Evolutionary conservation across 139 green algal species (phyloP).

Genomic region (Tetradesmus lagerheimii): DNA sequence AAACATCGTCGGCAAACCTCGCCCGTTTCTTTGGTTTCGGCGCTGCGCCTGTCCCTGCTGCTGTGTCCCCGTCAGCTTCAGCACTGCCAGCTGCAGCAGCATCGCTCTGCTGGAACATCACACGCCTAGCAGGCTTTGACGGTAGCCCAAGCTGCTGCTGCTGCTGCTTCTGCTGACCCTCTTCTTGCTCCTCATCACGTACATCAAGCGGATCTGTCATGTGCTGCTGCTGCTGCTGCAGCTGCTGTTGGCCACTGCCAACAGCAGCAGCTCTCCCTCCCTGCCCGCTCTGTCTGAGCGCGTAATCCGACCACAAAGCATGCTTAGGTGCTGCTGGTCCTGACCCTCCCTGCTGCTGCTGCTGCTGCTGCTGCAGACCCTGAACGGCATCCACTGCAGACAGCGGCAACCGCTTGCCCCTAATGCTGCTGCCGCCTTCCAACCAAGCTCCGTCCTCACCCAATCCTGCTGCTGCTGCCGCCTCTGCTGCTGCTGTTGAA

Average conservation of each 20-base stretch:
- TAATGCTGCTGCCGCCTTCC: background rate
- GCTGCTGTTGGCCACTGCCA: conserved; percentile 16
- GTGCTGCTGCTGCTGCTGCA: conserved; percentile 31
- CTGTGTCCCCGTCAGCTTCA: background rate
- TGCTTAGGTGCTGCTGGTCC: background rate
- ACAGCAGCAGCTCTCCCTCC: background rate
- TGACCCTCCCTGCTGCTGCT: background rate
- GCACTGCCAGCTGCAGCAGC: background rate
- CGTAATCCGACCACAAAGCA: conserved; percentile 21
- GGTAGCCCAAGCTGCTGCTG: conserved; percentile 5
- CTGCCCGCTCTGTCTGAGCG: background rate
- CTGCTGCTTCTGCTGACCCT: conserved; percentile 2
- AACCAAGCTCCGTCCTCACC: background rate
- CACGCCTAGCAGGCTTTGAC: background rate
- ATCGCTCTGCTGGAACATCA: background rate
- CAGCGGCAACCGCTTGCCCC: background rate
- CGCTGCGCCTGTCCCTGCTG: background rate
- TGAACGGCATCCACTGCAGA: background rate
- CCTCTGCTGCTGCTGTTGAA: background rate
- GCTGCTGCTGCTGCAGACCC: background rate
- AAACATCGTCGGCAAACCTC: conserved; percentile 35
- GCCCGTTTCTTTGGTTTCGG: conserved; percentile 10
- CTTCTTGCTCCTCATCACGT: background rate
- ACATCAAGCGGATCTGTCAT: background rate
- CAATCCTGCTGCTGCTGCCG: conserved; percentile 31